Conservation (phyloP, 352 stramenopile genomes). For the Nannochloropsis limnetica region DNA sequence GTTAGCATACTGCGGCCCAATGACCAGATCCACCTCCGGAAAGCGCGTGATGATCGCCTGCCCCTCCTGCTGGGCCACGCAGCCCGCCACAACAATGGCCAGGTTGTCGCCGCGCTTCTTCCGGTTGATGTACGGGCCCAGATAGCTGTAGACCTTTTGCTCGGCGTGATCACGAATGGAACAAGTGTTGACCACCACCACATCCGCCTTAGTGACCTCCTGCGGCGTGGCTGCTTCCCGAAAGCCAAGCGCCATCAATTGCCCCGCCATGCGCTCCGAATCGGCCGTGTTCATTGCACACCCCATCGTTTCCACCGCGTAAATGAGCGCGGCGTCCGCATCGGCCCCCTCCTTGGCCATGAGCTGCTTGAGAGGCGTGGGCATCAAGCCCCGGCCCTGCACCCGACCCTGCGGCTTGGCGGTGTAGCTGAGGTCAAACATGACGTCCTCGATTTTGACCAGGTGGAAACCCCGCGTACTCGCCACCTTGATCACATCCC, state of each 20-base stretch:
- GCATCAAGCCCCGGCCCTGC: background rate
- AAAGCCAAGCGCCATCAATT: constrained; percentile 64
- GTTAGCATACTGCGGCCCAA: constrained; percentile 71
- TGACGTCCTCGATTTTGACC: constrained; percentile 39
- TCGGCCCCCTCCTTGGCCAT: constrained; percentile 45
- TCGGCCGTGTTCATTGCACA: constrained; percentile 72
- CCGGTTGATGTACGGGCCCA: constrained; percentile 59
- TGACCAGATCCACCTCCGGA: constrained; percentile 65
- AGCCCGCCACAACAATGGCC: constrained; percentile 63
- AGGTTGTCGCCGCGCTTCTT: constrained; percentile 63
- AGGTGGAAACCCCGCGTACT: constrained; percentile 33
- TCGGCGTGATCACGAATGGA: constrained; percentile 68
- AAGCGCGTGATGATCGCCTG: constrained; percentile 59
- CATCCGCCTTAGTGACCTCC: constrained; percentile 56
- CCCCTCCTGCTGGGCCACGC: constrained; percentile 69
- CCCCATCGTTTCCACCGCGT: constrained; percentile 52
- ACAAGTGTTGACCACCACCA: constrained; percentile 69
- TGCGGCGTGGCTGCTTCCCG: constrained; percentile 34
- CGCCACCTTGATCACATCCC: constrained; percentile 35
- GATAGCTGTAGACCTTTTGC: constrained; percentile 65
- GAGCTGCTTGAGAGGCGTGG: constrained; percentile 54
- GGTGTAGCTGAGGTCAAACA: constrained; percentile 20
- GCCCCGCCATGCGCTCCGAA: constrained; percentile 69
- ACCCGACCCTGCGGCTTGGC: background rate
- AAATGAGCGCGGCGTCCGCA: constrained; percentile 35